phyloP scores from a whole-genome alignment of 768 basidiomycete genomes.

The Ephemerocybe angulata region DNA sequence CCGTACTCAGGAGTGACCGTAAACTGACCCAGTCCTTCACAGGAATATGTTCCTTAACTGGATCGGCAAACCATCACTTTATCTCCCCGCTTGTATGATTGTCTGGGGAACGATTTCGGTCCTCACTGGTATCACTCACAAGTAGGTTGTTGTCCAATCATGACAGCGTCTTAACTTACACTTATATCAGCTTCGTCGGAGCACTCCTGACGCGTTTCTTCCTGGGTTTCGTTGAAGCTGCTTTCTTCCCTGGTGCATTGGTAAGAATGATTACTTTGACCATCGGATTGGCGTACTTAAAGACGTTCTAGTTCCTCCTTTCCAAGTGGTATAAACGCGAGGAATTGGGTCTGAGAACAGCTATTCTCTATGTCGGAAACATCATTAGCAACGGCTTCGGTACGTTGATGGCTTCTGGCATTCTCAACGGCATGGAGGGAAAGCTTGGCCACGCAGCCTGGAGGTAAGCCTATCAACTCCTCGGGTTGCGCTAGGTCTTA shows the following conservation, averaged over 20 bases:
- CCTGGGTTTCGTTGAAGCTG: constrained; percentile 67
- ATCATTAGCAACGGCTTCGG: constrained; percentile 87
- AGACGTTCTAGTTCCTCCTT: constrained; percentile 44
- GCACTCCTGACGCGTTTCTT: constrained; percentile 74
- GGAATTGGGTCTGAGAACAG: constrained; percentile 73
- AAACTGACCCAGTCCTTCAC: not conserved
- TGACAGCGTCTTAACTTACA: not conserved
- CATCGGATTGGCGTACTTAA: constrained; percentile 1
- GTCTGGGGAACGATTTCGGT: constrained; percentile 65
- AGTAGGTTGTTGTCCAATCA: constrained; percentile 22
- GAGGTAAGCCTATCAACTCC: constrained; percentile 46
- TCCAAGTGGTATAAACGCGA: constrained; percentile 77
- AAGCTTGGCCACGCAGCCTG: constrained; percentile 73
- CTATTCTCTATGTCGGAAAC: constrained; percentile 69
- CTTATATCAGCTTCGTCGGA: constrained; percentile 53
- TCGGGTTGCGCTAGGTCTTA: not conserved
- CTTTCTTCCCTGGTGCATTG: constrained; percentile 66
- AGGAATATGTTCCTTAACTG: constrained; percentile 77
- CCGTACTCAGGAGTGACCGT: not conserved
- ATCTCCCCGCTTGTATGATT: constrained; percentile 65
- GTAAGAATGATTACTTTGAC: constrained; percentile 20
- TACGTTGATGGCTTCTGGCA: constrained; percentile 74
- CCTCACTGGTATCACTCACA: constrained; percentile 35
- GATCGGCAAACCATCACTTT: constrained; percentile 65
- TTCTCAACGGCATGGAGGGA: constrained; percentile 73